A percentile compares a stretch with the other conserved stretches of the same genome.
phyloP scores from a whole-genome alignment of 305 asterid genomes.

The Fraxinus sp. region DNA sequence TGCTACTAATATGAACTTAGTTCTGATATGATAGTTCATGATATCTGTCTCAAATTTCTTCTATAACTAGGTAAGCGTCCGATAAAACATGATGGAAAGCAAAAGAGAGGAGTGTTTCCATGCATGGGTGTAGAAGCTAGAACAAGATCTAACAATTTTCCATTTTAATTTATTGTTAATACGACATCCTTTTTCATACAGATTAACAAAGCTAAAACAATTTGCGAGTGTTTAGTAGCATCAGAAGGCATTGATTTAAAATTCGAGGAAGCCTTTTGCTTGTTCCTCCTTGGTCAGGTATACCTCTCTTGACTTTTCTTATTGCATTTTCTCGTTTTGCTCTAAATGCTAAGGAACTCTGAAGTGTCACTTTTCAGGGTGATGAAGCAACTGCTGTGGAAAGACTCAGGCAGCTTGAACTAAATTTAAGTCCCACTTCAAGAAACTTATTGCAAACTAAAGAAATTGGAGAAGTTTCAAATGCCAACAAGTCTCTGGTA shows the following conservation, averaged over 20 bases:
- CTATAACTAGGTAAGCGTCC: not conserved
- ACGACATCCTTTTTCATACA: constrained; percentile 31
- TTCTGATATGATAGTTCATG: not conserved
- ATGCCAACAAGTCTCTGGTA: constrained; percentile 72
- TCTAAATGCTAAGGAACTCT: constrained; percentile 17
- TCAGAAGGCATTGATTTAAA: constrained; percentile 91
- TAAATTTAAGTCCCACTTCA: constrained; percentile 47
- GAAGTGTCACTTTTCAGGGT: constrained; percentile 50
- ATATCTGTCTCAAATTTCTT: not conserved
- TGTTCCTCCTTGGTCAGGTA: constrained; percentile 97
- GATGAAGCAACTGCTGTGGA: constrained; percentile 81
- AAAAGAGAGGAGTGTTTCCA: not conserved
- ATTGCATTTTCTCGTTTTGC: constrained; percentile 16
- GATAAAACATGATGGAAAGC: constrained; percentile 6
- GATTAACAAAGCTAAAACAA: constrained; percentile 77
- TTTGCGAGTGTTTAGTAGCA: constrained; percentile 80
- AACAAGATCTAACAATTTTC: constrained; percentile 11
- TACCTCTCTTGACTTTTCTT: constrained; percentile 23
- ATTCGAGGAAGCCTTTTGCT: constrained; percentile 92
- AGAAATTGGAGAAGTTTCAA: constrained; percentile 57
- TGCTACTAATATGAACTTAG: not conserved
- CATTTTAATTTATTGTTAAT: constrained; percentile 22
- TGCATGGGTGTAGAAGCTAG: constrained; percentile 2
- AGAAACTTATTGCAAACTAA: constrained; percentile 51
- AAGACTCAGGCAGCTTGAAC: constrained; percentile 70